Evolutionary conservation across 2,329 filamentous ascomycete species (phyloP).

Genomic region (Monilinia polystroma): DNA sequence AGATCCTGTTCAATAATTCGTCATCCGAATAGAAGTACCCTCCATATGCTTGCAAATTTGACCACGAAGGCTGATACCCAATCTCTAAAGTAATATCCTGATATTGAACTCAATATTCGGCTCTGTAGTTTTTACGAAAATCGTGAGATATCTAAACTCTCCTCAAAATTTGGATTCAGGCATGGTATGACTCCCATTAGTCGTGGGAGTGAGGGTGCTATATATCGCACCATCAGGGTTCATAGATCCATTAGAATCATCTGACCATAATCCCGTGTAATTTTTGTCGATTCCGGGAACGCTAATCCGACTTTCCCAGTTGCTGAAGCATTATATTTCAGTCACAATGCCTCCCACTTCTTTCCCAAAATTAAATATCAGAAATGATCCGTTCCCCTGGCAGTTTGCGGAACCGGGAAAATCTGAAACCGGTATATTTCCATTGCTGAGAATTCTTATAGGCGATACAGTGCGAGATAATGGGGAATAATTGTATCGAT

Average conservation of each 20-base stretch:
- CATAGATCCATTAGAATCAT: slow-evolving; percentile 49
- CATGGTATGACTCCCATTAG: slow-evolving; percentile 45
- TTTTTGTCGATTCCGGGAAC: slow-evolving; percentile 48
- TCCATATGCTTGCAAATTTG: slow-evolving; percentile 47
- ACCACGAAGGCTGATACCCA: slow-evolving; percentile 46
- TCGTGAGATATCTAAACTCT: slow-evolving; percentile 53
- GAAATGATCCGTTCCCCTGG: slow-evolving; percentile 47
- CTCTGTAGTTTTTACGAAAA: slow-evolving; percentile 44
- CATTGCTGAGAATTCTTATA: slow-evolving; percentile 44
- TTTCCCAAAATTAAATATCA: slow-evolving; percentile 58
- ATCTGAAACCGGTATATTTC: slow-evolving; percentile 37
- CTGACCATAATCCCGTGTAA: slow-evolving; percentile 47
- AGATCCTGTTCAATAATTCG: slow-evolving; percentile 53
- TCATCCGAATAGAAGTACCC: slow-evolving; percentile 53
- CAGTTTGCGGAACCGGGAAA: slow-evolving; percentile 26
- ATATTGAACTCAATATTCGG: slow-evolving; percentile 33
- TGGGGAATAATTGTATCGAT: slow-evolving; percentile 57
- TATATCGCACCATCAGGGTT: slow-evolving; percentile 50
- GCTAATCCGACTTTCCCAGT: slow-evolving; percentile 46
- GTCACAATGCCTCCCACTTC: slow-evolving; percentile 58
- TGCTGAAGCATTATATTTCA: slow-evolving; percentile 47
- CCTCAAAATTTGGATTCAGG: slow-evolving; percentile 48
- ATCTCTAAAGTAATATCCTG: slow-evolving; percentile 41
- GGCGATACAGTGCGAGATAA: slow-evolving; percentile 51
- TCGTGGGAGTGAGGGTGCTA: slow-evolving; percentile 42